Percentiles rank a stretch among this genome's conserved stretches.
Evolutionary conservation across 2,329 filamentous ascomycete species (phyloP).

Genomic region (Pseudopithomyces maydicus): DNA sequence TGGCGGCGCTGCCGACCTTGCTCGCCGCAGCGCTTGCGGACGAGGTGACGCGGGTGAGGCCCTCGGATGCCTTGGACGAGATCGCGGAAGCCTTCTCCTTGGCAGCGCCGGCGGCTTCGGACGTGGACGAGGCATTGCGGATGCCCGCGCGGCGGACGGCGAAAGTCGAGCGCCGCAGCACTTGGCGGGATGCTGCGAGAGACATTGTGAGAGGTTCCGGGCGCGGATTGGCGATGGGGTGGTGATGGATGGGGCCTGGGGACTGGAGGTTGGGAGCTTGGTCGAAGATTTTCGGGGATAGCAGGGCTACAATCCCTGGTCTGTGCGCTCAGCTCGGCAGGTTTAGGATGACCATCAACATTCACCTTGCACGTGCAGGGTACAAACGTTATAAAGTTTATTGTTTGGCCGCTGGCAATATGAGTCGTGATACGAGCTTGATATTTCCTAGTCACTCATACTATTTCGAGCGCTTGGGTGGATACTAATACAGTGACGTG

Average conservation of each 20-base stretch:
- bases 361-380: too few species aligned
- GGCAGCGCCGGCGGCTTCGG: slow-evolving; percentile 52
- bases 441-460: too few species aligned
- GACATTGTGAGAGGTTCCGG: slow-evolving; percentile 49
- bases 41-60: slow-evolving; percentile 79
- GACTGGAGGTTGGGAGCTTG: slow-evolving; percentile 17
- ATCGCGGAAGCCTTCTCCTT: slow-evolving; percentile 67
- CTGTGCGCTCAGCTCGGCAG: background rate
- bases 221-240: slow-evolving; percentile 13
- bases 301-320: background rate
- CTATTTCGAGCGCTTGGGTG: too few species aligned
- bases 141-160: slow-evolving; percentile 49
- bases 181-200: slow-evolving; percentile 52
- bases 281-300: slow-evolving; percentile 13
- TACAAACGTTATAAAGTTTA: too few species aligned
- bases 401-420: too few species aligned
- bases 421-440: too few species aligned
- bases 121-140: slow-evolving; percentile 56
- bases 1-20: slow-evolving; percentile 66
- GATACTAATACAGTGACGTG: too few species aligned
- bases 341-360: background rate
- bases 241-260: slow-evolving; percentile 5
- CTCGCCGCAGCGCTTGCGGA: slow-evolving; percentile 79
- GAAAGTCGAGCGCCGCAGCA: slow-evolving; percentile 52
- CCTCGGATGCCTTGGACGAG: slow-evolving; percentile 74